Conservation (phyloP, 495 filamentous ascomycete species). For the Penicillium flavigenum region DNA sequence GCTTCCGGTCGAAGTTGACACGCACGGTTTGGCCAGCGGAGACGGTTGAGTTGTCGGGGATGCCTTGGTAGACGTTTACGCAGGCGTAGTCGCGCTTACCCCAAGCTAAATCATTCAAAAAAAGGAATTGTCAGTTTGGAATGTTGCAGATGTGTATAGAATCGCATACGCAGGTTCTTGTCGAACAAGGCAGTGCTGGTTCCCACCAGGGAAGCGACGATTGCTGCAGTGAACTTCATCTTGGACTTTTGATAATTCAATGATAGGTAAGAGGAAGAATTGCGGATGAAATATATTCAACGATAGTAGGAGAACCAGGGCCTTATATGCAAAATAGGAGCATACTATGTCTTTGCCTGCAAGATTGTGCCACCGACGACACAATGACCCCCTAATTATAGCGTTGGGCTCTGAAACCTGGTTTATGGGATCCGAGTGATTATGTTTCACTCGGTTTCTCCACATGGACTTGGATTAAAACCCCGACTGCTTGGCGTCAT, state of each 20-base stretch:
- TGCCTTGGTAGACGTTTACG: conserved; percentile 39
- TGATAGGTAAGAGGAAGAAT: background rate
- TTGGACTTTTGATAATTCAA: conserved; percentile 1
- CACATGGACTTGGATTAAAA: conserved; percentile 16
- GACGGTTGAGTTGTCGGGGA: conserved; percentile 38
- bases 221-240: conserved; percentile 37
- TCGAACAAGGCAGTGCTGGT: conserved; percentile 35
- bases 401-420: conserved; percentile 1
- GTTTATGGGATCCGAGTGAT: conserved; percentile 15
- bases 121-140: background rate
- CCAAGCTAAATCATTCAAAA: conserved; percentile 27
- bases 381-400: conserved; percentile 14
- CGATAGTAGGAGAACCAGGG: background rate
- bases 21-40: conserved; percentile 25
- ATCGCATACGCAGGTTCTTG: conserved; percentile 36
- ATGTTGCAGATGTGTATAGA: background rate
- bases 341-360: background rate
- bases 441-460: conserved; percentile 25
- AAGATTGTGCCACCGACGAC: background rate
- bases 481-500: conserved; percentile 21
- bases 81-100: conserved; percentile 44
- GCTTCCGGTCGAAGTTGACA: conserved; percentile 35
- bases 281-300: background rate
- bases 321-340: conserved; percentile 4
- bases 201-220: conserved; percentile 32